Base-by-base conservation (phyloP, 2,329 filamentous ascomycete species). In the Penicillium sclerotigenum region DNA sequence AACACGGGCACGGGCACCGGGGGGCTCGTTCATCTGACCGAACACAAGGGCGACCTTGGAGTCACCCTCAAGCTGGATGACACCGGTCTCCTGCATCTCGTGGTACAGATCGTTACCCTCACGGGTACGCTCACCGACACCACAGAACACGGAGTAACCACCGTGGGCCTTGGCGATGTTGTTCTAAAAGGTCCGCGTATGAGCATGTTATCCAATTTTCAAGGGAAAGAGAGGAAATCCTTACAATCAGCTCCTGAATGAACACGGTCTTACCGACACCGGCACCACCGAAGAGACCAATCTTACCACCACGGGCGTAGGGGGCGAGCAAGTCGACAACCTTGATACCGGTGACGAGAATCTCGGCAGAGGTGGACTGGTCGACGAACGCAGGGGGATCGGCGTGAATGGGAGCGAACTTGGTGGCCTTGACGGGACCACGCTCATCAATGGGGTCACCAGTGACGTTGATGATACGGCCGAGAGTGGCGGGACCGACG, bases 31-130 rank as follows among this genome's bases (percentile, higher is more conserved):
- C 94, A 99, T 99, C 86, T 99, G 94, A 86, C 94, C 94, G 83
- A 99, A 99, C 70, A 99, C 94, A 70, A 99, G 84, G 65, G 94
- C 91, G 83, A 97, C 94, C 89, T 99, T 99, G 79, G 94, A 97
- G 74, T 97, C 93, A 80, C 94, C 94, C 67, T 99, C 94, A 68
- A 99, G 91, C 81, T 99, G 87, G 81, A 99, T 99, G 86, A 99
- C 94, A 76, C 90, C 91, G 70, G 94, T 99, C 84, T 99, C 93
- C 85, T 97, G 94, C 94, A 99, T 99, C 87, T 99, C 94, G 83
- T 99, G 93, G 89, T 99, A 99, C 85, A 99, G 81, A 88, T 99
- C 94, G 87, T 99, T 99, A 87, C 94, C 94, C 88, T 99, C 94
- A 91, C 94, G 94, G 77, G 94, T 99, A 85, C 94, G 93, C 89